Evolutionary conservation across 768 basidiomycete genomes (phyloP), one percentile per base, ranked within the genome.

Genomic region (Suillus subalutaceus): DNA sequence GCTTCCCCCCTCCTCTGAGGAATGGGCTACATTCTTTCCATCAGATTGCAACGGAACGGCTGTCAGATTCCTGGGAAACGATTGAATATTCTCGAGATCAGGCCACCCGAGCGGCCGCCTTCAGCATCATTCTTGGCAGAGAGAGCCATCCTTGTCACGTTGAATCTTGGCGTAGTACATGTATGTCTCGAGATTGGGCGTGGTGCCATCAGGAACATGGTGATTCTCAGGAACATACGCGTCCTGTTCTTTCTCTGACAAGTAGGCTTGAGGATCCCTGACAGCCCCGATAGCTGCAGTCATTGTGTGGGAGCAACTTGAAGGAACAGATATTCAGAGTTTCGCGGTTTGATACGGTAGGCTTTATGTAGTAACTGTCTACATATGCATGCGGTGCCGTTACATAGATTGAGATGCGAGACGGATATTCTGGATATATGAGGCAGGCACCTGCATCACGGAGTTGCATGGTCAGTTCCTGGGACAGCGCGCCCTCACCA

Each of bases 131-230:
- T 38, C 37, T 64, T 48, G 2, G 41, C 62, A 38, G 40, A 46
- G 9, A 67, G 72, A 4, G 38, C 70, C 41, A n/a, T 77, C 76
- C 63, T 46, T 74, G 12, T 74, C 72, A 37, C 77, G 72, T 37
- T 77, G 77, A 44, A 74, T 75, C 16, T n/a, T 62, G 18, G 77
- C 77, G 2, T 70, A 78, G 65, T 71, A 68, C 57, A 77, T 71
- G 48, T 78, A 77, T 0, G 75, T 78, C 69, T 77, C 76, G 18
- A 77, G 48, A 67, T 77, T 77, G 0, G 77, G 76, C 8, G 60
- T 23, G 8, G 69, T 53, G 3, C 70, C 75, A 43, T 77, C 72
- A 3, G 20, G 52, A 40, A 77, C 69, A 30, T 67, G 41, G 20
- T 50, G 52, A 18, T 70, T 65, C 23, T 72, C 77, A 0, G 69